Base-by-base conservation (phyloP, 2,329 filamentous ascomycete species). In the Aureobasidium sp. region DNA sequence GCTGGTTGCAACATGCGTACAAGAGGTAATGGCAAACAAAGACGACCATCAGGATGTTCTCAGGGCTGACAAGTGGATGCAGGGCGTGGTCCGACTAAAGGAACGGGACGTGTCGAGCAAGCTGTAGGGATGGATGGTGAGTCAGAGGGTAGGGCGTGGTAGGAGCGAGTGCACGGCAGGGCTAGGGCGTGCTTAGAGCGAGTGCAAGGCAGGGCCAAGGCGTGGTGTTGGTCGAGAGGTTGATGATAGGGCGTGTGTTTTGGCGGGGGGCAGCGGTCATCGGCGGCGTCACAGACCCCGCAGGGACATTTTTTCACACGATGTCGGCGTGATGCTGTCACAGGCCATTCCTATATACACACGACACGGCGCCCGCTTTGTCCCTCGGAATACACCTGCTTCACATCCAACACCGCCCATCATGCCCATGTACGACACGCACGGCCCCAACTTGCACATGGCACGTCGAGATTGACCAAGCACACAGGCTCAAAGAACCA, bases 1-100 rank as follows among this genome's bases (percentile, higher is more conserved):
- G 29, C 74, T 94, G 73, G 76, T 94, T 70, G 90, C 89, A 29
- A 92, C 85, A 36, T 93, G 90, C 72, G 82, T 90, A 63, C 90
- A 94, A 75, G 90, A 94, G 82, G 89, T 79, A 67, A 68, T 67
- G 31, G 20, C 49, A 25, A 22, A 15, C 41, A 27, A 27, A 36
- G 11, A 41, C 15, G n/a, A 39, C 25, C 11, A 34, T 12, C 31
- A 34, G 9, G 31, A 34, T 34, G 12, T 34, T 9, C 31, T 11
- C 8, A 34, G 8, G 31, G 31, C 70, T 71, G 55, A 72, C 68
- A 7, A 41, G 22, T 59, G 41, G 7, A 25, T 53, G 48, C 47
- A 82, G 81, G 82, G 82, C 17, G 76, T 84, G 52, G 75, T 84
- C 45, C 71, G 82, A 48, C 70, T 84, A 51, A 78, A 78, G 69